Conservation (phyloP, 2,329 filamentous ascomycete genomes). For the Didymella pinodella region DNA sequence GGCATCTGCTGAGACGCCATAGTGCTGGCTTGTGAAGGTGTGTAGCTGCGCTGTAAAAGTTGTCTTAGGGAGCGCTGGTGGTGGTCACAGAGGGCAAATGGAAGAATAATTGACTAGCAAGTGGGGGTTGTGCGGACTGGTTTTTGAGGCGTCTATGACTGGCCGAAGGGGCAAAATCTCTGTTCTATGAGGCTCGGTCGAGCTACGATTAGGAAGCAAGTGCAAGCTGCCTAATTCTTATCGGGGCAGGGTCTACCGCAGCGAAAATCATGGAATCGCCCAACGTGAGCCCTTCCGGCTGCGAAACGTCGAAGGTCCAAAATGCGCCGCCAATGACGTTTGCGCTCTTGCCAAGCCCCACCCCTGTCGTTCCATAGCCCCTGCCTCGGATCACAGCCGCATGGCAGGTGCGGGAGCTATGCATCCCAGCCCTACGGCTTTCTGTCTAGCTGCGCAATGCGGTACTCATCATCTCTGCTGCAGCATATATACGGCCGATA, state of each 20-base stretch:
- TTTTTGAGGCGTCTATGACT: constrained; percentile 33
- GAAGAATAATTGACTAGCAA: constrained; percentile 32
- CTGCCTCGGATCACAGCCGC: constrained; percentile 27
- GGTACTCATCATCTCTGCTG: constrained; percentile 15
- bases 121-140: constrained; percentile 38
- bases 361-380: constrained; percentile 27
- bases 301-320: constrained; percentile 25
- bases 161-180: constrained; percentile 33
- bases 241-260: constrained; percentile 9
- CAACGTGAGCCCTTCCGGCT: constrained; percentile 14
- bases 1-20: constrained; percentile 47
- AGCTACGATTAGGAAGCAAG: constrained; percentile 22
- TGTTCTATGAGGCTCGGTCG: constrained; percentile 10
- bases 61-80: constrained; percentile 18
- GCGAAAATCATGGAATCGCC: constrained; percentile 18
- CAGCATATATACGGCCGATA: constrained; percentile 10
- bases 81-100: constrained; percentile 14
- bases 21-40: constrained; percentile 22
- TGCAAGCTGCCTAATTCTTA: constrained; percentile 9
- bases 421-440: constrained; percentile 16
- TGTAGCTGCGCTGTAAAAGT: constrained; percentile 5
- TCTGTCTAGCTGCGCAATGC: constrained; percentile 18
- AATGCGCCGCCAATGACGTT: constrained; percentile 22
- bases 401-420: constrained; percentile 26
- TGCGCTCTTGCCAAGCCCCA: constrained; percentile 12